Base-by-base conservation (phyloP, 1,139 yeast species). In the Zygosaccharomyces sapae region DNA sequence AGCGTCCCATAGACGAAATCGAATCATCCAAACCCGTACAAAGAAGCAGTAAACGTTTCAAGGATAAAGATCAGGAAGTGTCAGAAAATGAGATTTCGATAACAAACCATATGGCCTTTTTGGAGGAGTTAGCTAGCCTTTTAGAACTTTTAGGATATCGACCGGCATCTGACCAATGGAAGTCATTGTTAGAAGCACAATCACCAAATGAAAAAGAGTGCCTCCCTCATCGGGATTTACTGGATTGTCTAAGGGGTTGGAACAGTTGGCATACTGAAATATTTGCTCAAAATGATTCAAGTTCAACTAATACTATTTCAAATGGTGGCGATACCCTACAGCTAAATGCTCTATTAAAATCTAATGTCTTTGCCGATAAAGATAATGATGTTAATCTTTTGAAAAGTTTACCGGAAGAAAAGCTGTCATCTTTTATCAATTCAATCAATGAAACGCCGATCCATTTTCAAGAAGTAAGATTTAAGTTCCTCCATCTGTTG, bases 391-490 rank as follows among this genome's bases (percentile, higher is more conserved):
- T 48, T 12, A 48, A 42, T 8, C 39, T 51, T 2, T 30, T 54
- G 2, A 47, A 53, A 1, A 51, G 57, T 24, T 30, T 59, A 3
- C 48, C 57, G 1, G 54, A 63, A 25, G 68, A 65, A 29, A 61
- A 59, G 2, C 59, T 67, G 18, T 59, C 63, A 0, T 62, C 58
- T 1, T 68, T 75, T 41, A 53, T 79, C 9, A 41, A 58, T 1
- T 46, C 52, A 0, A 50, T 76, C 7, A 72, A 73, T 46, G 47
- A 48, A 1, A 50, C 67, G 1, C 55, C 58, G 4, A 60, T 65
- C 24, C 82, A 80, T 57, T 71, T 74, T 33, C 73, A 71, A 39
- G 79, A 78, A 43, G 65, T 77, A 0, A 72, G 86, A 49, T 57
- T 71, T 5, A 45, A 55, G 2, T 62, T 86, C 3, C 55, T 85